These are phyloP conservation scores for Chalaropsis ovoidea DNA, from an alignment of 2,329 filamentous ascomycete genomes.

Conservation along the genomic window DNA sequence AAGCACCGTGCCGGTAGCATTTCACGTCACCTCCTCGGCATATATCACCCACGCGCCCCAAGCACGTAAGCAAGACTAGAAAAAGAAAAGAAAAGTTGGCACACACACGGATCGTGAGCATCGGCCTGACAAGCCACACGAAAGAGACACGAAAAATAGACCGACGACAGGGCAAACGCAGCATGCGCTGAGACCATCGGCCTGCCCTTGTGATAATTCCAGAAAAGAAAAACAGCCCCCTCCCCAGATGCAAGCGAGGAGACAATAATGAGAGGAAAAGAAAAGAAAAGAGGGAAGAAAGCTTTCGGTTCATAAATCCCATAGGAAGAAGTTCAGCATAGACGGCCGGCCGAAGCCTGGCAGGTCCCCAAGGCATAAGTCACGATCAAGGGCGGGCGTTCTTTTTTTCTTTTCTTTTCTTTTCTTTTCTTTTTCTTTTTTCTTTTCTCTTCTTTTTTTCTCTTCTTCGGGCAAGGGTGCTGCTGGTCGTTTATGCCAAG, in stretches of 20 bases:
- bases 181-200: conserved; percentile 13
- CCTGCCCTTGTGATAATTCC: not conserved
- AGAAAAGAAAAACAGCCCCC: not conserved
- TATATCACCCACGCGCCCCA: no score
- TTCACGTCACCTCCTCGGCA: no score
- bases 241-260: not conserved
- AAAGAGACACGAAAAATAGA: not conserved
- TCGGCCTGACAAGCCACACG: not conserved
- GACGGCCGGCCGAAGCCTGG: not conserved
- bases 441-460: no score
- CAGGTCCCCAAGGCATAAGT: not conserved
- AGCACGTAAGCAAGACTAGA: no score
- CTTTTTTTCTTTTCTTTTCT: not conserved
- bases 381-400: not conserved
- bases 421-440: not conserved
- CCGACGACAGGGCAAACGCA: not conserved
- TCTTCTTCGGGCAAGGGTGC: no score
- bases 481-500: not conserved
- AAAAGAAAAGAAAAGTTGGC: no score
- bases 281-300: not conserved
- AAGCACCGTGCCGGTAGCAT: no score
- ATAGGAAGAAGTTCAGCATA: not conserved
- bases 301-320: not conserved
- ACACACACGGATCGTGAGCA: no score
- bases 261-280: not conserved